Conservation (phyloP, 2,329 filamentous ascomycete genomes). For the Myriosclerotinia scirpicola region DNA sequence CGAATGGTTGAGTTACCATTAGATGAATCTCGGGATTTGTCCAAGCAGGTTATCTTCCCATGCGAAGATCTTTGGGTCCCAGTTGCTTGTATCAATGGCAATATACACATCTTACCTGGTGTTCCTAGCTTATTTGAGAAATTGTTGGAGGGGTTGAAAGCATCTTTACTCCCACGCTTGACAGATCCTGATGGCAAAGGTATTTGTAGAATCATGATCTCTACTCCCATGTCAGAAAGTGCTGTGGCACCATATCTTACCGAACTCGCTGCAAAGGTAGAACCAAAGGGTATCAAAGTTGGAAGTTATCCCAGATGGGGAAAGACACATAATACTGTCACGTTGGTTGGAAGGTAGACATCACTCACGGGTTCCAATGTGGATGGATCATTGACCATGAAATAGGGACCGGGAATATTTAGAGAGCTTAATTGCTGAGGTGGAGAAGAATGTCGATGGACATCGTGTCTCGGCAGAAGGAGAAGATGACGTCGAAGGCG, state of each 20-base stretch:
- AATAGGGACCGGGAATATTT: conserved; percentile 69
- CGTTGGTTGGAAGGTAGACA: conserved; percentile 67
- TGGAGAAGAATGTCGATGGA: conserved; percentile 74
- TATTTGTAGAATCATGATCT: conserved; percentile 75
- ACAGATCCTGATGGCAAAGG: conserved; percentile 79
- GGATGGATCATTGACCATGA: conserved; percentile 18
- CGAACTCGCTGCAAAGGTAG: conserved; percentile 71
- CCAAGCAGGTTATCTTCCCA: conserved; percentile 76
- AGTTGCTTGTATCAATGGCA: conserved; percentile 83
- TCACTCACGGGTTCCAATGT: neutral
- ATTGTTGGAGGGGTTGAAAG: conserved; percentile 75
- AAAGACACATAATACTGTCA: conserved; percentile 84
- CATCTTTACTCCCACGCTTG: conserved; percentile 67
- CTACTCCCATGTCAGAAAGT: conserved; percentile 86
- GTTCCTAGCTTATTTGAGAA: conserved; percentile 80
- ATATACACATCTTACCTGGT: conserved; percentile 89
- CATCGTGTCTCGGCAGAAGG: conserved; percentile 68
- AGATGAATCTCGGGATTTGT: conserved; percentile 62
- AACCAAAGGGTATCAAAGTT: conserved; percentile 79
- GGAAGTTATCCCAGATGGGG: conserved; percentile 95
- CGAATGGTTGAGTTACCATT: conserved; percentile 88
- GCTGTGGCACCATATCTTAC: conserved; percentile 80
- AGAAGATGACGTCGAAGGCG: conserved; percentile 56
- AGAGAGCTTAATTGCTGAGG: conserved; percentile 75
- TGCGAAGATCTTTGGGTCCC: conserved; percentile 88